A percentile compares a stretch with the other conserved stretches of the same genome.
phyloP scores from a whole-genome alignment of 768 basidiomycete species.

The Lactarius sanguifluus region DNA sequence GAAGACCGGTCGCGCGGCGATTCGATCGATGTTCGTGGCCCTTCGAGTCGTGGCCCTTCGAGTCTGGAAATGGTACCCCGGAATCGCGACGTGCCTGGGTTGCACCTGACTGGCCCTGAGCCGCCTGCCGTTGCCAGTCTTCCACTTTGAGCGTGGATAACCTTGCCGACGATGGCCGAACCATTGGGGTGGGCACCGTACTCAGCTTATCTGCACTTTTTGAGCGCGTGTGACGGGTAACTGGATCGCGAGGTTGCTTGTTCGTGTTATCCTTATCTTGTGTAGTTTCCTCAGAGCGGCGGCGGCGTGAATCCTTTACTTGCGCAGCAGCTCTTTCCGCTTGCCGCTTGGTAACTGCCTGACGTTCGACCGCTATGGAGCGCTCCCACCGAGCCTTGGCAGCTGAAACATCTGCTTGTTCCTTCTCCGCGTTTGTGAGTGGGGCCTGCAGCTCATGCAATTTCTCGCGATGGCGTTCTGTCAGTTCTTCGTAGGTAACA shows the following conservation, averaged over 20 bases:
- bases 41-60: conserved; percentile 39
- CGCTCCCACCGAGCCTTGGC: conserved; percentile 84
- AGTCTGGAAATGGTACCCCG: conserved; percentile 60
- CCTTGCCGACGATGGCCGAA: conserved; percentile 52
- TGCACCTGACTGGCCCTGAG: conserved; percentile 34
- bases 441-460: conserved; percentile 81
- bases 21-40: conserved; percentile 35
- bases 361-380: conserved; percentile 69
- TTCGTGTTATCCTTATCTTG: conserved; percentile 18
- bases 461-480: conserved; percentile 82
- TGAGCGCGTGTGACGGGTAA: conserved; percentile 46
- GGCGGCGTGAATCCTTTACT: conserved; percentile 51
- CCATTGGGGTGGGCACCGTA: conserved; percentile 34
- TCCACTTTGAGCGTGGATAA: conserved; percentile 79
- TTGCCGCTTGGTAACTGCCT: conserved; percentile 69
- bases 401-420: conserved; percentile 71
- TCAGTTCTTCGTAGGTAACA: conserved; percentile 84
- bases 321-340: conserved; percentile 60
- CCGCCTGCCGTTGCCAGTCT: conserved; percentile 79
- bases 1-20: conserved; percentile 36
- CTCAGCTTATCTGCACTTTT: conserved; percentile 64
- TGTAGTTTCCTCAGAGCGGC: conserved; percentile 44
- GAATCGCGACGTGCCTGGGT: conserved; percentile 34
- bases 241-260: conserved; percentile 19
- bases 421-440: conserved; percentile 75